A percentile compares a stretch with the other conserved stretches of the same genome.
Evolutionary conservation across 257 asterid genomes (phyloP).

Genomic region (Verbena officinalis): DNA sequence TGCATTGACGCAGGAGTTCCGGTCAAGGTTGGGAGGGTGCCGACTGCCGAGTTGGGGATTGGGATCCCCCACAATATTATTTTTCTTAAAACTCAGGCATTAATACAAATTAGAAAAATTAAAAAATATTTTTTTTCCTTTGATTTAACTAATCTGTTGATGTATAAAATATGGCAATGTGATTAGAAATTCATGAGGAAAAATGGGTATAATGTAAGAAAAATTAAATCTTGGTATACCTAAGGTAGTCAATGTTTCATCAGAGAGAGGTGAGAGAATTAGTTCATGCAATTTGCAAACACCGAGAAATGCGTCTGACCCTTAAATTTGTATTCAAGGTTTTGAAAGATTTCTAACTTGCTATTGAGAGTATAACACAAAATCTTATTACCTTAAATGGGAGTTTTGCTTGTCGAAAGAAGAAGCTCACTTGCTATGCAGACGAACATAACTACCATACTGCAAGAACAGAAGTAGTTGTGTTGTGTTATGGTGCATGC

Average conservation of each 20-base stretch:
- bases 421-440: too few relatives aligned
- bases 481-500: too few relatives aligned
- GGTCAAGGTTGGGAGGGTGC: constrained; percentile 64
- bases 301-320: constrained; percentile 47
- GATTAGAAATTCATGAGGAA: neutral
- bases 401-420: too few relatives aligned
- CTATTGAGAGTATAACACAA: too few relatives aligned
- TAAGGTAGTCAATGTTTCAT: constrained; percentile 33
- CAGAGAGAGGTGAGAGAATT: constrained; percentile 23
- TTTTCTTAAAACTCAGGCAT: constrained; percentile 30
- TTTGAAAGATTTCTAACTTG: too few relatives aligned
- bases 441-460: too few relatives aligned
- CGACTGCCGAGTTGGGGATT: constrained; percentile 48
- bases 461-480: too few relatives aligned
- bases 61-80: constrained; percentile 41
- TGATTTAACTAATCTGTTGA: constrained; percentile 2
- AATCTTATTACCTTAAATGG: too few relatives aligned
- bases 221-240: neutral
- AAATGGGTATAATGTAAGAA: neutral
- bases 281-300: constrained; percentile 25
- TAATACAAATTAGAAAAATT: neutral
- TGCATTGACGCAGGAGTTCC: constrained; percentile 59
- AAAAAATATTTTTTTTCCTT: neutral
- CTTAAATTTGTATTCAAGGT: neutral
- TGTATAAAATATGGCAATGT: neutral